Evolutionary conservation across 2,329 filamentous ascomycete species (phyloP), one percentile per base, ranked within the genome.

Genomic region (Botryotinia globosa): DNA sequence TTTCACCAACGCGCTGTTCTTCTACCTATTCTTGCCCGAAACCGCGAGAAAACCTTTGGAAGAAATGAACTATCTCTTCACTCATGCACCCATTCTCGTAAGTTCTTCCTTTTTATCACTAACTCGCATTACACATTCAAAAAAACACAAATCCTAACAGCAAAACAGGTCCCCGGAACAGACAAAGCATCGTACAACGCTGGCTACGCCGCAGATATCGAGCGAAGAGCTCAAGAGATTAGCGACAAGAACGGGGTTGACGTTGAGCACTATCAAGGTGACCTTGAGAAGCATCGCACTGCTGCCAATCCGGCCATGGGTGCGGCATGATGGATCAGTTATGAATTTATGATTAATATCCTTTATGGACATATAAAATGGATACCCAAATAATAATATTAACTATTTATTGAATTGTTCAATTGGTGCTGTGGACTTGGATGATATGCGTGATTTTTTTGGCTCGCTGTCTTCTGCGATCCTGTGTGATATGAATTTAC

Each of bases 21-120:
- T 92, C 84, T 92, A 88, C 85, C 83, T 86, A 3, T 81, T 92
- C 67, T 83, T 92, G 58, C 90, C 90, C 0, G 90, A 92, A 82
- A 92, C 90, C 0, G 86, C 86, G 70, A 87, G 86, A 76, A 83
- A 89, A 25, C 87, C 90, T 0, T 84, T 92, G 1, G 90, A 92
- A 78, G 81, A 82, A 71, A 82, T 82, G 80, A 81, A 82, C 54
- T 80, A 80, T 70, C 74, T 82, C 12, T 82, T 82, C 69, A 80
- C 80, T 2, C 77, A 81, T 73, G 88, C 90, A 0, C 90, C 90
- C 14, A 85, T 87, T 80, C 87, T 92, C 77, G 86, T 71, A 54
- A 66, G 69, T 65, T 58, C 20, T 39, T 32, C 4, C 3, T 12
- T 14, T 51, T n/a, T 16, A 4, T 58, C 37, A 37, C 32, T 14